Conservation (phyloP, 306 rosid genomes). For the Clitoria ternatea region DNA sequence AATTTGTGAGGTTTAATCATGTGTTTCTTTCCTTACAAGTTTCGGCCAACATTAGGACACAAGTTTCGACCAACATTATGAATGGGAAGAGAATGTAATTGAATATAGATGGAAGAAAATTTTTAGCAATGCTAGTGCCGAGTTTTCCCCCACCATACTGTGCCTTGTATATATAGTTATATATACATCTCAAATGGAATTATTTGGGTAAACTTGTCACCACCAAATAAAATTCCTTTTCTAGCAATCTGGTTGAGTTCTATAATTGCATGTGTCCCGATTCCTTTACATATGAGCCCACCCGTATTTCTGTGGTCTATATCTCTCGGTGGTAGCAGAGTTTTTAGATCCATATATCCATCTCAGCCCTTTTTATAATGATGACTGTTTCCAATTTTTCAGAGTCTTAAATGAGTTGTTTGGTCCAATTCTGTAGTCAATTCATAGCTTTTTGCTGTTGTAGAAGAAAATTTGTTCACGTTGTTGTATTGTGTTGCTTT, state of each 20-base stretch:
- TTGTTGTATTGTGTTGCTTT: conserved; percentile 22
- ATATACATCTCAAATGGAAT: conserved; percentile 45
- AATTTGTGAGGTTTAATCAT: too few species aligned
- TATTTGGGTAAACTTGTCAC: conserved; percentile 49
- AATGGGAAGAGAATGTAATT: too few species aligned
- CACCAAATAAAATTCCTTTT: conserved; percentile 37
- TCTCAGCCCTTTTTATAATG: neutral
- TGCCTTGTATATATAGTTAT: conserved; percentile 24
- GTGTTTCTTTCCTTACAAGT: too few species aligned
- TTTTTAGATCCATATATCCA: neutral
- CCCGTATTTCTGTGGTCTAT: conserved; percentile 27
- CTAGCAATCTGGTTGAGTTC: conserved; percentile 44
- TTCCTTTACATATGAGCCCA: conserved; percentile 49
- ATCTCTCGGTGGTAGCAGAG: conserved; percentile 10
- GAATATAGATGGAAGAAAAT: too few species aligned
- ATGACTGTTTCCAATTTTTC: conserved; percentile 1
- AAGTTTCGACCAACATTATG: too few species aligned
- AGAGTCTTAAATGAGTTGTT: neutral
- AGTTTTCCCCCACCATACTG: neutral
- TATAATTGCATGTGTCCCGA: conserved; percentile 42
- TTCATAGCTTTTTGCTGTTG: neutral
- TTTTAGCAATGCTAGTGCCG: too few species aligned
- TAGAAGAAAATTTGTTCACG: neutral
- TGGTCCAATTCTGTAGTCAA: conserved; percentile 17
- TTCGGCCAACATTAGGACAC: too few species aligned